These are phyloP conservation scores for Colletotrichum cereale DNA, from an alignment of 2,329 filamentous ascomycete species.

Conservation along the genomic window DNA sequence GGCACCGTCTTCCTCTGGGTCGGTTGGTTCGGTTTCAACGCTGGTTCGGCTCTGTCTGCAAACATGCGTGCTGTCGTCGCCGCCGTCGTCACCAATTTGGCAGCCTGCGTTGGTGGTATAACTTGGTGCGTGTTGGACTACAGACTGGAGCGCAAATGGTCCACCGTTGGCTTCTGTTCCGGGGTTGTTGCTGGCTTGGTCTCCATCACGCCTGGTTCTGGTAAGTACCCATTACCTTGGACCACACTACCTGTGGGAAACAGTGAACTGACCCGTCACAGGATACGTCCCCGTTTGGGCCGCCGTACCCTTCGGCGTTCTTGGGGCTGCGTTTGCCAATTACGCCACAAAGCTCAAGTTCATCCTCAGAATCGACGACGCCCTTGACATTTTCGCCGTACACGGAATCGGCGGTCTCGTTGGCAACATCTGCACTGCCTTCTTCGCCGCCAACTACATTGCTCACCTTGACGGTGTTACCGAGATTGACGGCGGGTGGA, in stretches of 20 bases:
- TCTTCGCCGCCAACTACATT: conserved; percentile 89
- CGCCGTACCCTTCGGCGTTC: conserved; percentile 81
- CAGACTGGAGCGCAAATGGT: conserved; percentile 90
- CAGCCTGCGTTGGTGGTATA: conserved; percentile 85
- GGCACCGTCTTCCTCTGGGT: conserved; percentile 96
- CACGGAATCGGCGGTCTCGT: conserved; percentile 83
- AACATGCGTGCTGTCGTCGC: conserved; percentile 91
- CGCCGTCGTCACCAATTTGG: conserved; percentile 85
- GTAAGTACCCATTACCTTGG: conserved; percentile 51
- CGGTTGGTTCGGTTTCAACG: conserved; percentile 96
- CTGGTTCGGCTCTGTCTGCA: conserved; percentile 82
- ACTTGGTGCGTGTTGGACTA: conserved; percentile 94
- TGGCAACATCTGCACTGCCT: conserved; percentile 82
- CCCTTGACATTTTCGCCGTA: conserved; percentile 89
- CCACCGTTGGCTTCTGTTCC: conserved; percentile 92
- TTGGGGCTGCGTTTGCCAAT: conserved; percentile 84
- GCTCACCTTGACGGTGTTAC: conserved; percentile 81
- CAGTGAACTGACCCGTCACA: conserved; percentile 41
- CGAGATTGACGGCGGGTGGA: conserved; percentile 80
- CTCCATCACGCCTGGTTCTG: conserved; percentile 88
- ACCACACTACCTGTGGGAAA: background rate
- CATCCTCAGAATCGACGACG: conserved; percentile 82
- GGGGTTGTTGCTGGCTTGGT: conserved; percentile 90
- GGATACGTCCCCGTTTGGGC: conserved; percentile 87
- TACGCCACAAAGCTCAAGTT: conserved; percentile 95